Evolutionary conservation across 768 basidiomycete genomes (phyloP).

Genomic region (Lenzites betulinus): DNA sequence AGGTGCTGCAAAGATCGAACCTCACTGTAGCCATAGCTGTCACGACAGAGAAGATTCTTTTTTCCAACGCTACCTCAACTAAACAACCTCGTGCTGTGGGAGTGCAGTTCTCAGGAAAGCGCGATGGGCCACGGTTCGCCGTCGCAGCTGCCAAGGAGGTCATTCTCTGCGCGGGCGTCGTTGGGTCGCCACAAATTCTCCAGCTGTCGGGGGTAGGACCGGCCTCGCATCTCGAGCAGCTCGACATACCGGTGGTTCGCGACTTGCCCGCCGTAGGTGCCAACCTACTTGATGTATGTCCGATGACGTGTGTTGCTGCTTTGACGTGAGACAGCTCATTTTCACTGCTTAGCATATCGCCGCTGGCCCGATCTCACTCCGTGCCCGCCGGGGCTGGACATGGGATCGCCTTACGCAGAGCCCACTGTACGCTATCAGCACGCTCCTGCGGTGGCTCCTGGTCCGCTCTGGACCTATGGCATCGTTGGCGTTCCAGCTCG

Average conservation of each 20-base stretch:
- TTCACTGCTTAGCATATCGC: conserved; percentile 13
- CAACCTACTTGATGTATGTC: conserved; percentile 28
- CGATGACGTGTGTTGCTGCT: background rate
- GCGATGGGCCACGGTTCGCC: conserved; percentile 6
- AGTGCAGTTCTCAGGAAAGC: conserved; percentile 8
- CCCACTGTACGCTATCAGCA: background rate
- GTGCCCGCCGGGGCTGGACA: conserved; percentile 13
- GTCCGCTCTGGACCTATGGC: conserved; percentile 15
- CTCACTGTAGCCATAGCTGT: conserved; percentile 25
- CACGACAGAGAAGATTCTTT: conserved; percentile 25
- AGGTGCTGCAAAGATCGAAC: conserved; percentile 28
- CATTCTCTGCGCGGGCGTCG: conserved; percentile 21
- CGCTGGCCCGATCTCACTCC: conserved; percentile 13
- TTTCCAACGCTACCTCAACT: background rate
- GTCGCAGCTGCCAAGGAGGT: conserved; percentile 23
- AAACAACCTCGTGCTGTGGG: conserved; percentile 8
- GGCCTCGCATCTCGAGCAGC: conserved; percentile 11
- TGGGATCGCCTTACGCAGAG: conserved; percentile 12
- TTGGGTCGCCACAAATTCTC: conserved; percentile 26
- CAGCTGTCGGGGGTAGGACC: conserved; percentile 33
- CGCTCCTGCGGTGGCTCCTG: conserved; percentile 12
- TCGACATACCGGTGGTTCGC: conserved; percentile 22
- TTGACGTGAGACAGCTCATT: background rate
- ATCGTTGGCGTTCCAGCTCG: conserved; percentile 3
- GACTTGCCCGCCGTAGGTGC: conserved; percentile 31